phyloP scores from a whole-genome alignment of 345 rosid genomes.

The Acer negundo region DNA sequence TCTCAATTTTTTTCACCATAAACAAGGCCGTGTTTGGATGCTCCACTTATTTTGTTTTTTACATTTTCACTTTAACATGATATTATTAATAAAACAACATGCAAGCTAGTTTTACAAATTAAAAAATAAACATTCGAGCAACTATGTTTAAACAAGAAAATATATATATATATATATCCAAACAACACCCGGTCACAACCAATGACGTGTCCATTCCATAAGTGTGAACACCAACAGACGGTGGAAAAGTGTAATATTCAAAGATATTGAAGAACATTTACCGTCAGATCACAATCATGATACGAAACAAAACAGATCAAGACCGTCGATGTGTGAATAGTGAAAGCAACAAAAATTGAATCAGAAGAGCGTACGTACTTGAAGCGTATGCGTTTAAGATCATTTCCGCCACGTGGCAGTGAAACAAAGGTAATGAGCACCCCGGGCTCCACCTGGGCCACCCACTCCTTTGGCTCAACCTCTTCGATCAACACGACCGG shows the following conservation, averaged over 20 bases:
- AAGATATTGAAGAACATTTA: background rate
- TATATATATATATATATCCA: background rate
- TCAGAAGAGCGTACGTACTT: constrained; percentile 45
- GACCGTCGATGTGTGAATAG: constrained; percentile 22
- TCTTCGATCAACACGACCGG: constrained; percentile 78
- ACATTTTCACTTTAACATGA: background rate
- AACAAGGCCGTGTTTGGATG: constrained; percentile 10
- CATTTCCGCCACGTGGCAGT: constrained; percentile 93
- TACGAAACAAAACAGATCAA: constrained; percentile 13
- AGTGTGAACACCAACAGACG: background rate
- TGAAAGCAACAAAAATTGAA: background rate
- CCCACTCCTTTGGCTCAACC: constrained; percentile 91
- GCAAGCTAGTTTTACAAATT: no score
- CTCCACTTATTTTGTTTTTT: background rate
- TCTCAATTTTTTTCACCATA: background rate
- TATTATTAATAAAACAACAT: background rate
- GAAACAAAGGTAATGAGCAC: constrained; percentile 91
- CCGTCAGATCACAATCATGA: constrained; percentile 39
- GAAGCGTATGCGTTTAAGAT: constrained; percentile 91
- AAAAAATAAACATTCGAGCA: background rate
- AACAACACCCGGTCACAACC: constrained; percentile 22
- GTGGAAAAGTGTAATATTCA: constrained; percentile 1
- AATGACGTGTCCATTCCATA: constrained; percentile 10
- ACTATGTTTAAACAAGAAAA: no score
- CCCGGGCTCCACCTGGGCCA: constrained; percentile 97